Base-by-base conservation (phyloP, 352 stramenopile species). In the Blastocystis sp. region DNA sequence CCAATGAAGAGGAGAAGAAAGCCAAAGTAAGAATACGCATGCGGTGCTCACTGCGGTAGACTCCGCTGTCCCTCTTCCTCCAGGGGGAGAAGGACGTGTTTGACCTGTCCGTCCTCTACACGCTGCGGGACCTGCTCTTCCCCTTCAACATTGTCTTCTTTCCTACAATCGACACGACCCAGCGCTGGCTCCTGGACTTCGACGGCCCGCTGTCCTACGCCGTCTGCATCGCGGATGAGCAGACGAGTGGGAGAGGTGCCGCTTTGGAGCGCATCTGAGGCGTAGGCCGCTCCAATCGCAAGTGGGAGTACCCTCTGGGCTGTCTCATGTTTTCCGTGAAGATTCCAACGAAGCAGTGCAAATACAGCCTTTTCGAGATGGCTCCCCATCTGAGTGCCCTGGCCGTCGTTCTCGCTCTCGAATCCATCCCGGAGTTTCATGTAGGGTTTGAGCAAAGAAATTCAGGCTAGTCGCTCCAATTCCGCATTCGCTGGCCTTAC, bases 401-500 rank as follows among this genome's bases (percentile, higher is more conserved):
- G 21, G 59, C 74, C 0, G 40, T 84, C 14, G 74, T 67, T 52
- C 74, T 84, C 1, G 74, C 74, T 19, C 41, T 84, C n/a, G 74
- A 84, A 70, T 67, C 53, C 11, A 52, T 84, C 48, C 74, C 74
- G 0, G 52, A 67, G 11, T 74, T 74, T 74, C 21, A 66, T 40
- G 74, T 84, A 14, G 11, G 0, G 19, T 84, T 67, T 70, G 11
- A 56, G 52, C 34, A 38, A 7, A 11, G 3, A 1, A n/a, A 21
- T 84, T 7, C 45, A 23, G 11, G 11, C 2, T 52, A 84, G 74
- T n/a, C 21, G 34, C 56, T 67, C 2, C 23, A 45, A 43, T 41
- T 84, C 17, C n/a, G 53, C 21, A 84, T 84, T 67, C 74, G 60
- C 17, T 84, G 74, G 74, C 74, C 74, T 1, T 84, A 84, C 48